Evolutionary conservation across 306 rosid genomes (phyloP).

Genomic region (Argentina anserina): DNA sequence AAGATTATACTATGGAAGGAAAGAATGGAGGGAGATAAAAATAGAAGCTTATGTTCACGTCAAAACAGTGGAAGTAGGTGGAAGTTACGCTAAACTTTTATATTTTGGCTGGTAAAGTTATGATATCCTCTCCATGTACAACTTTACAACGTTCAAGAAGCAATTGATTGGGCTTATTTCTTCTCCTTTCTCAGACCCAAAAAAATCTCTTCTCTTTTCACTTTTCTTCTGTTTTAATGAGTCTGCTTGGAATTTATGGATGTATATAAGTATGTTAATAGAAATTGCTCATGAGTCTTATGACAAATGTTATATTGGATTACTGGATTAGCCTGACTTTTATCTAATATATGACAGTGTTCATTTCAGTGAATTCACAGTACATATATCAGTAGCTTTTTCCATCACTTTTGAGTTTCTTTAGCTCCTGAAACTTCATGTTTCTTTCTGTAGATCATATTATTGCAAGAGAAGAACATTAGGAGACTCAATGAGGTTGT

Average conservation of each 20-base stretch:
- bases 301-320: background rate
- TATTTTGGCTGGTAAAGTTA: background rate
- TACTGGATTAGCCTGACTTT: background rate
- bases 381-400: background rate
- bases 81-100: no score
- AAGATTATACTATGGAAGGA: background rate
- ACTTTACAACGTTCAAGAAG: background rate
- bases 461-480: slow-evolving; percentile 72
- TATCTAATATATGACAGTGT: background rate
- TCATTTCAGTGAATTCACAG: background rate
- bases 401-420: background rate
- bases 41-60: background rate
- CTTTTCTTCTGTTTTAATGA: background rate
- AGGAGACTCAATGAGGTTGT: slow-evolving; percentile 66
- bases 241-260: background rate
- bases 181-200: background rate
- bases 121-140: background rate
- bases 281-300: background rate
- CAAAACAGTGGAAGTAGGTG: background rate
- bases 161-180: background rate
- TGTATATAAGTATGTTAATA: background rate
- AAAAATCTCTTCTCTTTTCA: background rate
- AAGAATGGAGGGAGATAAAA: background rate
- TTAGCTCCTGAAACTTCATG: slow-evolving; percentile 16
- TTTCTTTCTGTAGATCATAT: slow-evolving; percentile 46